Evolutionary conservation across 2,329 filamentous ascomycete species (phyloP), one percentile per base, ranked within the genome.

Genomic region (Bipolaris oryzae): DNA sequence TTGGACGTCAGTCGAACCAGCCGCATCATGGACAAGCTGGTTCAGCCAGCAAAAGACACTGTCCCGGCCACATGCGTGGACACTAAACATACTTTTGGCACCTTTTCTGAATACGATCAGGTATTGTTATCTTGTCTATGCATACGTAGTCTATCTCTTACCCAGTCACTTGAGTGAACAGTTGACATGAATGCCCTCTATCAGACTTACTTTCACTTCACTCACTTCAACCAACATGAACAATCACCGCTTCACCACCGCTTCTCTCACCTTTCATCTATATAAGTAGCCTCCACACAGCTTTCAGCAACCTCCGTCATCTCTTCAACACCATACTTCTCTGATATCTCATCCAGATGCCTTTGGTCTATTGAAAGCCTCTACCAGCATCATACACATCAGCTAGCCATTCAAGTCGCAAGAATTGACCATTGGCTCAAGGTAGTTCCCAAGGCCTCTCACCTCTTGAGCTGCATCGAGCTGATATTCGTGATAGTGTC

Each of bases 151-250:
- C 46, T 42, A 46, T 48, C 20, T 58, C 20, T 58, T 20, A 20
- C 16, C 21, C 21, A 25, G 13, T 46, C 25, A 20, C 15, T 28
- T 37, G 34, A 41, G 16, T 39, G 37, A 34, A 42, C 38, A 10
- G 38, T 21, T 28, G 10, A 44, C 20, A 7, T 33, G 11, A 13
- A 28, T 21, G 10, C 16, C 15, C 21, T 47, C 28, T 31, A 25
- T 25, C 31, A 31, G 7, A 25, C 6, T 35, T 33, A 23, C 25
- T 28, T 28, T 28, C 25, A 10, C 38, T 15, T 48, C 55, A 53
- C 52, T 61, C 49, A 58, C 58, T 35, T 46, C 45, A 16, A 35
- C 34, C 21, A 47, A 18, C 35, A 52, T 15, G 9, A 5, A 44
- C 34, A 31, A 15, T 23, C 28, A 41, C n/a, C 28, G n/a, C 13